Conservation (phyloP, 495 filamentous ascomycete genomes). For the Aspergillus affinis region DNA sequence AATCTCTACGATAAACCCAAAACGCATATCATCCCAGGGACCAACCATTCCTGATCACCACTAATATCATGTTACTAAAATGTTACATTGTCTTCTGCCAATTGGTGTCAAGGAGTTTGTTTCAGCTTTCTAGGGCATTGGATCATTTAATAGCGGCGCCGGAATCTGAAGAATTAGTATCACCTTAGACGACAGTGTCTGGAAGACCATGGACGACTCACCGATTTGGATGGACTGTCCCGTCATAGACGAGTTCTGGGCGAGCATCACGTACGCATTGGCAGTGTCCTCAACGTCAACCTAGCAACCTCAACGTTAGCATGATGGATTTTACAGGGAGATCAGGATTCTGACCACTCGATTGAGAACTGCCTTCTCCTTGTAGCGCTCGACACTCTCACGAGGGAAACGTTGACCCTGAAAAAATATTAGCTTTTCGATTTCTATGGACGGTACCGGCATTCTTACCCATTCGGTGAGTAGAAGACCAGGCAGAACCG, state of each 20-base stretch:
- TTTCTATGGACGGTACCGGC: neutral
- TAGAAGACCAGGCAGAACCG: slow-evolving; percentile 64
- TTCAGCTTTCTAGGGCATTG: neutral
- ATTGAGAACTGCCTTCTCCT: slow-evolving; percentile 41
- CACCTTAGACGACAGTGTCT: neutral
- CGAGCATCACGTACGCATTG: slow-evolving; percentile 49
- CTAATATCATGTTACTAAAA: slow-evolving; percentile 23
- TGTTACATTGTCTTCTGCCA: neutral
- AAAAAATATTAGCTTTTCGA: slow-evolving; percentile 4
- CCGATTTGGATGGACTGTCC: slow-evolving; percentile 55
- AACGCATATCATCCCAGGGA: slow-evolving; percentile 10
- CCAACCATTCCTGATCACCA: slow-evolving; percentile 11
- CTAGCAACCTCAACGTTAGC: slow-evolving; percentile 27
- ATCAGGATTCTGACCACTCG: slow-evolving; percentile 35
- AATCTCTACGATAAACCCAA: slow-evolving; percentile 32
- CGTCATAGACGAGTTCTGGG: slow-evolving; percentile 59
- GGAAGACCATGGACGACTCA: slow-evolving; percentile 23
- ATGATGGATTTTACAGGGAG: neutral
- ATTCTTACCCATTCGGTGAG: slow-evolving; percentile 69
- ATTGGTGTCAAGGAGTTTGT: neutral
- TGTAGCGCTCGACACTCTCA: slow-evolving; percentile 39
- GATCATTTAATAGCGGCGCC: slow-evolving; percentile 32
- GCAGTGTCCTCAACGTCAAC: slow-evolving; percentile 58
- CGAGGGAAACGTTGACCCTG: slow-evolving; percentile 49
- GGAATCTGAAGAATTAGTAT: slow-evolving; percentile 33